Conservation (phyloP, 768 basidiomycete genomes). For the Calocybe gangraenosa region DNA sequence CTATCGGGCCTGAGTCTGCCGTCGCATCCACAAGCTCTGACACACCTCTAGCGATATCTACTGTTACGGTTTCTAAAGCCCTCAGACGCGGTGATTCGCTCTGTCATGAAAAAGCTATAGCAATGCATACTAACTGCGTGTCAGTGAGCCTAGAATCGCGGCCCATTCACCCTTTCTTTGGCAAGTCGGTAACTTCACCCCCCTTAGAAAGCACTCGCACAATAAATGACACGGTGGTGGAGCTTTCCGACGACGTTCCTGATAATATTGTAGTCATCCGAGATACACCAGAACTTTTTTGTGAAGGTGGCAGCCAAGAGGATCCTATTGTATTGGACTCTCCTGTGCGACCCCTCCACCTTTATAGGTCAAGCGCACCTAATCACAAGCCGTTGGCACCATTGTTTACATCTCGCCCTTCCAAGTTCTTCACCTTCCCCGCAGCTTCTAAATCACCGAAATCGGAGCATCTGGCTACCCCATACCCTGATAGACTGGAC, state of each 20-base stretch:
- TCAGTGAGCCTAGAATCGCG: conserved; percentile 15
- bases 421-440: conserved; percentile 13
- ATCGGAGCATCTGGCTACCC: conserved; percentile 20
- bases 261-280: background rate
- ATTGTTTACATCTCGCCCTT: conserved; percentile 37
- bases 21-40: too few species aligned
- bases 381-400: conserved; percentile 32
- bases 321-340: conserved; percentile 43
- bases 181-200: conserved; percentile 3
- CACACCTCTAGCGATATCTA: background rate
- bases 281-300: background rate
- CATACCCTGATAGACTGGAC: conserved; percentile 44
- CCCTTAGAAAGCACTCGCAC: background rate
- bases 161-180: conserved; percentile 16
- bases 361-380: conserved; percentile 13
- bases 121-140: background rate
- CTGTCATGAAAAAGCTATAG: background rate
- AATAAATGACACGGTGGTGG: conserved; percentile 4
- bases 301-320: conserved; percentile 28
- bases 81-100: conserved; percentile 9
- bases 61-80: conserved; percentile 7
- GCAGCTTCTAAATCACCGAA: conserved; percentile 3
- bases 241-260: conserved; percentile 10
- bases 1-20: too few species aligned
- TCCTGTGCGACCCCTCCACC: conserved; percentile 25